Percentiles rank a stretch among this genome's conserved stretches.
Evolutionary conservation across 495 filamentous ascomycete genomes (phyloP).

Genomic region (Podospora didyma): DNA sequence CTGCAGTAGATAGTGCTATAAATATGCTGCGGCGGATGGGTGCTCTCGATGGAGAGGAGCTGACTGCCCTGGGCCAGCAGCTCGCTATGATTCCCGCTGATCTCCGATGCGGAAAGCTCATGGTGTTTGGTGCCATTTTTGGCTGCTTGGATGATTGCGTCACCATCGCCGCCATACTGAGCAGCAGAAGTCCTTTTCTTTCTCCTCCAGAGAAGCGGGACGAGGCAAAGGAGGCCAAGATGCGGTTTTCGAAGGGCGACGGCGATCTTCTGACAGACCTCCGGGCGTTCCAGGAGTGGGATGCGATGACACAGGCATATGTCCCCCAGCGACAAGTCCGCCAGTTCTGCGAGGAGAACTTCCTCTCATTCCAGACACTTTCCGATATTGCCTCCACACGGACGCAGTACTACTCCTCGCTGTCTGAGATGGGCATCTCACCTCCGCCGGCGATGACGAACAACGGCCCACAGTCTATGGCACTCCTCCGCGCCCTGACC

Average conservation of each 20-base stretch:
- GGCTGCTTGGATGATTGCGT: slow-evolving; percentile 83
- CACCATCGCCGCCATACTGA: slow-evolving; percentile 87
- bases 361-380: slow-evolving; percentile 77
- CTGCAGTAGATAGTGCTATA: slow-evolving; percentile 82
- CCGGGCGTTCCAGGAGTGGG: slow-evolving; percentile 78
- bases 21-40: slow-evolving; percentile 77
- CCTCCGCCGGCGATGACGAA: slow-evolving; percentile 25
- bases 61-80: slow-evolving; percentile 88
- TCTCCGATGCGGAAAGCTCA: slow-evolving; percentile 85
- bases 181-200: slow-evolving; percentile 78
- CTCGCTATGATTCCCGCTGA: slow-evolving; percentile 93
- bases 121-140: slow-evolving; percentile 94
- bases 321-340: slow-evolving; percentile 61
- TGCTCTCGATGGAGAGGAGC: slow-evolving; percentile 74
- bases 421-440: slow-evolving; percentile 76
- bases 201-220: slow-evolving; percentile 77
- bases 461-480: slow-evolving; percentile 24
- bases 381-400: slow-evolving; percentile 83
- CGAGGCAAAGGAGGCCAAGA: slow-evolving; percentile 71
- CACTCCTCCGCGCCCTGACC: slow-evolving; percentile 80
- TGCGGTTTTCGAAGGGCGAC: slow-evolving; percentile 67
- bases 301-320: slow-evolving; percentile 51
- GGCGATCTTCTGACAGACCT: slow-evolving; percentile 88
- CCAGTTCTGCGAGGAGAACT: slow-evolving; percentile 81
- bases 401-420: slow-evolving; percentile 76